Percentiles rank a stretch among this genome's conserved stretches.
Evolutionary conservation across 495 filamentous ascomycete genomes (phyloP).

Genomic region (Parathielavia appendiculata): DNA sequence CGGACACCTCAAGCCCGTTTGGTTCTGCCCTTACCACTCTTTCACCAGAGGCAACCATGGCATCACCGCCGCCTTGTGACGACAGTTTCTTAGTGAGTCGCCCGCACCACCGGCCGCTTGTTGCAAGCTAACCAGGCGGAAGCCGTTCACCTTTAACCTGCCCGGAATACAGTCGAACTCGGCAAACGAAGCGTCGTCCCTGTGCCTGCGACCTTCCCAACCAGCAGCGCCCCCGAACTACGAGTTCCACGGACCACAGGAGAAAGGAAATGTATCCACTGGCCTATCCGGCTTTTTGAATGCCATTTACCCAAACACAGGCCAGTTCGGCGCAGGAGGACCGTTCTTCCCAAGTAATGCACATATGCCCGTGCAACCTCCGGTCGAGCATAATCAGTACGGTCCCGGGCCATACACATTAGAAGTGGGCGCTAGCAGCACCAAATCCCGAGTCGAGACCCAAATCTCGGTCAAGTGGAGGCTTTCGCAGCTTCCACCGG

Average conservation of each 20-base stretch:
- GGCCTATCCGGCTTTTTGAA: not conserved
- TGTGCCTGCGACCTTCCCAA: constrained; percentile 12
- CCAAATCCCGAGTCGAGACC: constrained; percentile 91
- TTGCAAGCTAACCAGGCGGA: not conserved
- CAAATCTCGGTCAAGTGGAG: constrained; percentile 81
- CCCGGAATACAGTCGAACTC: not conserved
- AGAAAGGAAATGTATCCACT: not conserved
- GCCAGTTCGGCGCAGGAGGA: not conserved
- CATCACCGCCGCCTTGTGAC: constrained; percentile 10
- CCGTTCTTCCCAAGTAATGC: constrained; percentile 3
- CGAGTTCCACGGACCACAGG: constrained; percentile 15
- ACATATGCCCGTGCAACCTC: not conserved
- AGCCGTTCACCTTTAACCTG: constrained; percentile 8
- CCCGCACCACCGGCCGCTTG: not conserved
- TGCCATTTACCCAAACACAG: constrained; percentile 1
- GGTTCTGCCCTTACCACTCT: not conserved
- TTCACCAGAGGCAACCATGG: constrained; percentile 3
- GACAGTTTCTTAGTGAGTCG: constrained; percentile 4
- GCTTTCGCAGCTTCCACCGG: constrained; percentile 63
- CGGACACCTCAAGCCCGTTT: constrained; percentile 15
- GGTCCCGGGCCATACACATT: constrained; percentile 13
- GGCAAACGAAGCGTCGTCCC: not conserved
- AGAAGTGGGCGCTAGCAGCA: constrained; percentile 5
- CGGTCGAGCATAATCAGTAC: constrained; percentile 6
- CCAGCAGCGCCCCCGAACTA: constrained; percentile 1